A percentile compares a stretch with the other conserved stretches of the same genome.
Conservation (phyloP, 1,284 basidiomycete genomes). For the Gomphus bonarii region DNA sequence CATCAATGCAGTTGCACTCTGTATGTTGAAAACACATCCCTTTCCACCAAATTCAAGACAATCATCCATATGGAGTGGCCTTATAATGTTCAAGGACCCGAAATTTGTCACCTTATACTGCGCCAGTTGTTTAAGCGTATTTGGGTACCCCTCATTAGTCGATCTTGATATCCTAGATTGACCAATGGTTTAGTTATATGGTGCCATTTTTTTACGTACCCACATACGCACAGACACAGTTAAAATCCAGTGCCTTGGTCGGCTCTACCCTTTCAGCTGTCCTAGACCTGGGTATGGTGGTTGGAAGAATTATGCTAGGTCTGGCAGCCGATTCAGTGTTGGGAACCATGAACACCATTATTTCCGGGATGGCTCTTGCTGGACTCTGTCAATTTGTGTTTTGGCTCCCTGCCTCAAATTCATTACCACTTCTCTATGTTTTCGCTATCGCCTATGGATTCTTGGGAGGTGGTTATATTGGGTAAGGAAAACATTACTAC, state of each 20-base stretch:
- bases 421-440: slow-evolving; percentile 7
- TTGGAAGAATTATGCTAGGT: slow-evolving; percentile 5
- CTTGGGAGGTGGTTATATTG: slow-evolving; percentile 10
- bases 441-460: slow-evolving; percentile 7
- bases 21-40: neutral
- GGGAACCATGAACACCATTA: slow-evolving; percentile 7
- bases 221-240: slow-evolving; percentile 6
- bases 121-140: slow-evolving; percentile 9
- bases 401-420: slow-evolving; percentile 8
- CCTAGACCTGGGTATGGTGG: slow-evolving; percentile 1
- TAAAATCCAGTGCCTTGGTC: neutral
- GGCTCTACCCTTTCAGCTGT: slow-evolving; percentile 5
- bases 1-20: slow-evolving; percentile 2
- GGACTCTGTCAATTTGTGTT: slow-evolving; percentile 6
- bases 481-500: neutral
- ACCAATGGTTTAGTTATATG: neutral
- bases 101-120: slow-evolving; percentile 8
- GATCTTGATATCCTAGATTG: neutral
- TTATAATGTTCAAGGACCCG: slow-evolving; percentile 6
- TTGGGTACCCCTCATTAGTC: neutral
- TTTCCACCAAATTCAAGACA: neutral
- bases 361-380: slow-evolving; percentile 2
- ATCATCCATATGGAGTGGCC: neutral
- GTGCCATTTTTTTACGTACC: slow-evolving; percentile 8
- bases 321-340: slow-evolving; percentile 3